phyloP scores from a whole-genome alignment of 192 early-diverging fungal species.

The Gaertneriomyces semiglobifer region DNA sequence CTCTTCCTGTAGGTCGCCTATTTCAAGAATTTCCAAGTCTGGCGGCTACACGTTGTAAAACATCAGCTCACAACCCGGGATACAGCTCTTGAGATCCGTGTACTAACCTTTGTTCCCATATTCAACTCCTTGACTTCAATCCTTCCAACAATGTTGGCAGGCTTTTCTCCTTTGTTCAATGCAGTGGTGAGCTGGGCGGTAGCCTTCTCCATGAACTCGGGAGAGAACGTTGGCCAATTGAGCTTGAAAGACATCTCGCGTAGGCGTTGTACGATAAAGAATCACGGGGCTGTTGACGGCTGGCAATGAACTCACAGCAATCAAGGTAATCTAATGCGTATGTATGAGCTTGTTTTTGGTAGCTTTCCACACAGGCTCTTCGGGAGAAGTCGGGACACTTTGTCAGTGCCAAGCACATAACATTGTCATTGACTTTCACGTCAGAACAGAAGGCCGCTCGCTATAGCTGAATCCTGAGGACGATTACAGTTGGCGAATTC shows the following conservation, averaged over 20 bases:
- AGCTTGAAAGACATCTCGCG: conserved; percentile 71
- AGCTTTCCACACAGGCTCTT: too few relatives aligned
- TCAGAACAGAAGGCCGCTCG: too few relatives aligned
- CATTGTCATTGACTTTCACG: too few relatives aligned
- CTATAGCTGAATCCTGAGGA: too few relatives aligned
- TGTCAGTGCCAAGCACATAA: too few relatives aligned
- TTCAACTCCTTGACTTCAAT: conserved; percentile 91
- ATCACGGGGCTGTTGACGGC: too few relatives aligned
- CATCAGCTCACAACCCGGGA: conserved; percentile 5
- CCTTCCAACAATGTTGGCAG: conserved; percentile 85
- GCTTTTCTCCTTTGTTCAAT: conserved; percentile 91
- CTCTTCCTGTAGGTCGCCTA: conserved; percentile 91
- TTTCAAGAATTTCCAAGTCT: conserved; percentile 96
- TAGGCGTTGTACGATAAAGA: too few relatives aligned
- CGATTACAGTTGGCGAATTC: too few relatives aligned
- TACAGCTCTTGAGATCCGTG: neutral
- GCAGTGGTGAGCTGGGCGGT: conserved; percentile 81
- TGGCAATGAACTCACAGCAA: too few relatives aligned
- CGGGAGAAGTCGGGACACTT: too few relatives aligned
- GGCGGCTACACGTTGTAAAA: conserved; percentile 63
- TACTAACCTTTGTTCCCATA: conserved; percentile 79
- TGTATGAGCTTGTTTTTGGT: too few relatives aligned
- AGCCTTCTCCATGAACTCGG: conserved; percentile 84
- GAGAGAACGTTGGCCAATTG: conserved; percentile 90
- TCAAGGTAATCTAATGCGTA: too few relatives aligned